Base-by-base conservation (phyloP, 23 red algal genomes). In the Gracilariopsis chorda region DNA sequence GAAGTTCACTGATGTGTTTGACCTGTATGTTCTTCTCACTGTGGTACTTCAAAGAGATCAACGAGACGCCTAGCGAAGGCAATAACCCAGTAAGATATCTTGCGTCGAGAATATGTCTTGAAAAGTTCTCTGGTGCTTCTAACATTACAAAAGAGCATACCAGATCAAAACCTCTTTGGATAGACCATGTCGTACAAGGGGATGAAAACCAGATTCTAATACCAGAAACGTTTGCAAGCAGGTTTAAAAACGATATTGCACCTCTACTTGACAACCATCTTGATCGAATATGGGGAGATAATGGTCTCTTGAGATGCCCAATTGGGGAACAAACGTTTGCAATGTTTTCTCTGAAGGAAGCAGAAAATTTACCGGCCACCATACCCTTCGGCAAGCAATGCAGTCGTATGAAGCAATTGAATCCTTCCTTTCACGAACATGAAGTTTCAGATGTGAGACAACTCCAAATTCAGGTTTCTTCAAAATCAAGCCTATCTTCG, bases 171-270 rank as follows among this genome's bases (percentile, higher is more conserved):
- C 47, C 58, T 2, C 10, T 89, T 47, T 89, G 85, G 85, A 39
- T 45, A 36, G 78, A 78, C 34, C 85, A 89, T 19, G 41, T 89
- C 49, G 85, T 89, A 3, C 21, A 70, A 9, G 62, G 36, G 35
- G 70, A 65, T 27, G 52, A 73, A 19, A 78, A 63, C 46, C 85
- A 42, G 48, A 58, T 89, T 36, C 72, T 89, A 37, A 77, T 89
- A 27, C 85, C 85, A 39, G 85, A 89, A 52, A 77, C 70, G 25
- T 89, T 89, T 78, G 85, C 76, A 37, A 89, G 85, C 40, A 42
- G 85, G 28, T 89, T 43, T 28, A 89, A 89, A 59, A 35, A 36
- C n/a, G 85, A 89, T 7, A 69, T 89, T 17, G 85, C 85, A 55
- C 85, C 85, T 34, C 49, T 89, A 6, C 28, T 89, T 14, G 69